These are phyloP conservation scores for Colletotrichum orchidophilum DNA, from an alignment of 2,329 filamentous ascomycete genomes.

Conservation along the genomic window DNA sequence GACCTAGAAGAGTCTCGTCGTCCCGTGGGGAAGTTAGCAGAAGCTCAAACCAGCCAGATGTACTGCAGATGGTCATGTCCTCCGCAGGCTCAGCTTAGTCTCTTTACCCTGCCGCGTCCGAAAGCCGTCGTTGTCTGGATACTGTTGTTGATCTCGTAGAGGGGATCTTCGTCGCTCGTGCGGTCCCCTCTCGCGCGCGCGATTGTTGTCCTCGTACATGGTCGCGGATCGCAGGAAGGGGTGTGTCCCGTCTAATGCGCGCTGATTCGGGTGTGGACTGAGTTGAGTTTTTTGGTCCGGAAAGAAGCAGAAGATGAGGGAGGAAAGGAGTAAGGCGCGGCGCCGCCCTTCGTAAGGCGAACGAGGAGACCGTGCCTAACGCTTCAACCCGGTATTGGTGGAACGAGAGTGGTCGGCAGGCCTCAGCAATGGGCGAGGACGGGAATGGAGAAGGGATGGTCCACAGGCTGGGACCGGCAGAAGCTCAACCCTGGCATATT, in stretches of 20 bases:
- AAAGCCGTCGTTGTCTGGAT: conserved; percentile 49
- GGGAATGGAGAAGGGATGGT: conserved; percentile 22
- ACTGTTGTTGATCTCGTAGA: conserved; percentile 30
- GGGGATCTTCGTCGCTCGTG: conserved; percentile 35
- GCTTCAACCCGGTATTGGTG: conserved; percentile 7
- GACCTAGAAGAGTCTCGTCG: conserved; percentile 55
- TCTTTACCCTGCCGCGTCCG: conserved; percentile 62
- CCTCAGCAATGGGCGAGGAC: background rate
- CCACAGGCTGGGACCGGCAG: conserved; percentile 5
- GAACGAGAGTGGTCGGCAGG: background rate
- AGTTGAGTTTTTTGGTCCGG: conserved; percentile 17
- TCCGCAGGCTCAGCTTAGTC: conserved; percentile 35
- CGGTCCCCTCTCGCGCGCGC: conserved; percentile 29
- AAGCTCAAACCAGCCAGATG: conserved; percentile 42
- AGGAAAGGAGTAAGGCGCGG: conserved; percentile 3
- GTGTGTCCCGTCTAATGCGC: background rate
- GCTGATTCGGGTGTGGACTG: conserved; percentile 1
- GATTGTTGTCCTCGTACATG: conserved; percentile 31
- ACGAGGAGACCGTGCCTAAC: conserved; percentile 25
- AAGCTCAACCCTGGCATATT: conserved; percentile 16
- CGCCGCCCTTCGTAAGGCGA: conserved; percentile 8
- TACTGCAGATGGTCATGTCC: conserved; percentile 34
- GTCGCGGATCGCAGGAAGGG: conserved; percentile 20
- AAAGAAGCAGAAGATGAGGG: background rate
- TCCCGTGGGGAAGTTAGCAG: conserved; percentile 57